These are phyloP conservation scores for Penicillium goetzii DNA, from an alignment of 495 filamentous ascomycete species.

Conservation along the genomic window DNA sequence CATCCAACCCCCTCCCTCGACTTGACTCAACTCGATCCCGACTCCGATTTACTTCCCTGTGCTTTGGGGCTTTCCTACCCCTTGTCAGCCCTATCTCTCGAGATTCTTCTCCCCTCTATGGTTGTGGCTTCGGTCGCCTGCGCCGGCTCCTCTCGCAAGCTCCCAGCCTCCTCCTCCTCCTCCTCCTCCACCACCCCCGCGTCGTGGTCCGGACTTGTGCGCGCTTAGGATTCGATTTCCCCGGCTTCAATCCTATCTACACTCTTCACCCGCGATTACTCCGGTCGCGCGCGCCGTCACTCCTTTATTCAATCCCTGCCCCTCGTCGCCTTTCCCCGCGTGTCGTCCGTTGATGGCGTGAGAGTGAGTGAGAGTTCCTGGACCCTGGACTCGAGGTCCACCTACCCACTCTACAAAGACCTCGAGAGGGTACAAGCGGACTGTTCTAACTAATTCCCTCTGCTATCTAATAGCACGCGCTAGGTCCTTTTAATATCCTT, in stretches of 20 bases:
- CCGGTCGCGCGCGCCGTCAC: slow-evolving; percentile 15
- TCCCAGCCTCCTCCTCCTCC: slow-evolving; percentile 19
- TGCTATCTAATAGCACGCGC: slow-evolving; percentile 18
- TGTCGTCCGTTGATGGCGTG: slow-evolving; percentile 30
- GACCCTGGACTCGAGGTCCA: slow-evolving; percentile 2
- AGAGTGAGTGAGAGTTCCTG: slow-evolving; percentile 26
- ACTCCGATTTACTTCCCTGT: neutral
- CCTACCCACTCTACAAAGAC: neutral
- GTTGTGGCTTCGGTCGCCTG: slow-evolving; percentile 7
- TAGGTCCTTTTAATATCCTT: slow-evolving; percentile 6
- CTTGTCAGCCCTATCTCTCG: neutral
- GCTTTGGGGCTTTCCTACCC: neutral
- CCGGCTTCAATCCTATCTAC: slow-evolving; percentile 9
- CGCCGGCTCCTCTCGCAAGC: slow-evolving; percentile 18
- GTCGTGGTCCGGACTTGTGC: slow-evolving; percentile 22
- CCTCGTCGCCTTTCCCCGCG: slow-evolving; percentile 8
- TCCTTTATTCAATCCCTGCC: slow-evolving; percentile 1
- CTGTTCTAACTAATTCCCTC: slow-evolving; percentile 16
- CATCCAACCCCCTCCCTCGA: slow-evolving; percentile 6
- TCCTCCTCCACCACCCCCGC: slow-evolving; percentile 21
- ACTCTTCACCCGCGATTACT: neutral
- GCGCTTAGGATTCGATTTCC: slow-evolving; percentile 16
- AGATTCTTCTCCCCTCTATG: neutral
- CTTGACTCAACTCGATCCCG: neutral
- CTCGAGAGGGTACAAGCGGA: neutral